Evolutionary conservation across 345 rosid species (phyloP), one percentile per base, ranked within the genome.

Genomic region (Rhizophora mangle): DNA sequence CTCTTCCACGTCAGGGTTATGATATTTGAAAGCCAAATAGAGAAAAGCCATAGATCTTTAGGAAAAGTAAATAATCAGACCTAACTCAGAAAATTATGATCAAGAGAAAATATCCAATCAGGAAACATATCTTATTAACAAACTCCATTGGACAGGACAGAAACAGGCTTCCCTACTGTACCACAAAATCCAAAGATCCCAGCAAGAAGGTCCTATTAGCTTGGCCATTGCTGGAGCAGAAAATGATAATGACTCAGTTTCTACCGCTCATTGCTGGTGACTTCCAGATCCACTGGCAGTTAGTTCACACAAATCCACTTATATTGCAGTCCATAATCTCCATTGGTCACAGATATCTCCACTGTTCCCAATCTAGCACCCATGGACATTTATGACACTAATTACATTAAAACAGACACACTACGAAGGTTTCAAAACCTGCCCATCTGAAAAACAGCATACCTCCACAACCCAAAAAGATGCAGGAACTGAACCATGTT

Each of bases 401-500:
- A 79, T 71, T 46, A 74, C 65, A 83, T 85, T 78, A 90, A 83
- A 85, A 76, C 76, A 78, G 72, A 79, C 78, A 81, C 79, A 76
- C 79, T 71, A 70, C 67, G 74, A 84, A 82, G 76, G 84, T 78
- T 79, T 87, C 85, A 78, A 85, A 85, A 90, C 81, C 80, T 86
- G 81, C 89, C 90, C 89, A 79, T 86, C 88, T 84, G 80, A 79
- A 87, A 82, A 86, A 83, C 82, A 82, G 85, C 94, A 90, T 92
- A 89, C 98, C 97, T 96, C 97, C 76, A 85, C 80, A 88, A 84
- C 87, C 85, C 82, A 84, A 84, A 81, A 76, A 85, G 80, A 86
- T 88, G 89, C 84, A 83, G 79, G 89, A 87, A 90, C 76, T 80
- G 88, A 80, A 87, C 83, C 89, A 88, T 83, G 82, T 83, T 81